phyloP scores from a whole-genome alignment of 306 rosid species.

The Inga laurina region DNA sequence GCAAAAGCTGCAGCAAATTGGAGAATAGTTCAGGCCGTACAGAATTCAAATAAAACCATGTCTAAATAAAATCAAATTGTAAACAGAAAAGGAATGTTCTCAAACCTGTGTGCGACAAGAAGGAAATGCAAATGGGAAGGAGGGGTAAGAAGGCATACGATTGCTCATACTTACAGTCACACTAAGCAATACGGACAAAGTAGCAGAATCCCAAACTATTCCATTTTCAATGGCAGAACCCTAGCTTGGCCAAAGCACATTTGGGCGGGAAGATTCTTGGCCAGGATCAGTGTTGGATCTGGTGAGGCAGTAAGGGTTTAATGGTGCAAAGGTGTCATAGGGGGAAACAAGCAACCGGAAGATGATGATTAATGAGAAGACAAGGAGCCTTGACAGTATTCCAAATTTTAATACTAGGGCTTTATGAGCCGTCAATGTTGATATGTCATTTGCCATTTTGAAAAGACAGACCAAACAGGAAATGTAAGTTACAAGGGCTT shows the following conservation, averaged over 20 bases:
- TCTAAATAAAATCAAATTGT: background rate
- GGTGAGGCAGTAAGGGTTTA: slow-evolving; percentile 58
- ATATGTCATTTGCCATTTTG: slow-evolving; percentile 15
- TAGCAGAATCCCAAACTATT: slow-evolving; percentile 86
- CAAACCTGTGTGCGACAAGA: slow-evolving; percentile 53
- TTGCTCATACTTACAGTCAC: slow-evolving; percentile 94
- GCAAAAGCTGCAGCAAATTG: slow-evolving; percentile 47
- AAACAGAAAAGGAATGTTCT: background rate
- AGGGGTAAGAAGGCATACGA: slow-evolving; percentile 84
- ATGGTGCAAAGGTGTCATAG: slow-evolving; percentile 83
- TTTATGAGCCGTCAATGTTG: slow-evolving; percentile 28
- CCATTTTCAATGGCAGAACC: slow-evolving; percentile 63
- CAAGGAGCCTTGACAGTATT: slow-evolving; percentile 54
- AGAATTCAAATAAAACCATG: background rate
- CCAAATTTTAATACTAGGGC: slow-evolving; percentile 51
- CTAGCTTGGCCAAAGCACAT: slow-evolving; percentile 37
- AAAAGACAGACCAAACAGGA: background rate
- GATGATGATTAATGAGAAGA: slow-evolving; percentile 51
- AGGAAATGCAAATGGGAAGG: slow-evolving; percentile 64
- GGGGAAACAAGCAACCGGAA: slow-evolving; percentile 63
- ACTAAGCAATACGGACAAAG: slow-evolving; percentile 70
- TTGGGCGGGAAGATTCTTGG: background rate
- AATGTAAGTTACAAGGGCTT: background rate
- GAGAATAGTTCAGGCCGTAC: background rate
- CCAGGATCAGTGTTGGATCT: background rate